Conservation (phyloP, 2,329 filamentous ascomycete genomes). For the Triangularia verruculosa region DNA sequence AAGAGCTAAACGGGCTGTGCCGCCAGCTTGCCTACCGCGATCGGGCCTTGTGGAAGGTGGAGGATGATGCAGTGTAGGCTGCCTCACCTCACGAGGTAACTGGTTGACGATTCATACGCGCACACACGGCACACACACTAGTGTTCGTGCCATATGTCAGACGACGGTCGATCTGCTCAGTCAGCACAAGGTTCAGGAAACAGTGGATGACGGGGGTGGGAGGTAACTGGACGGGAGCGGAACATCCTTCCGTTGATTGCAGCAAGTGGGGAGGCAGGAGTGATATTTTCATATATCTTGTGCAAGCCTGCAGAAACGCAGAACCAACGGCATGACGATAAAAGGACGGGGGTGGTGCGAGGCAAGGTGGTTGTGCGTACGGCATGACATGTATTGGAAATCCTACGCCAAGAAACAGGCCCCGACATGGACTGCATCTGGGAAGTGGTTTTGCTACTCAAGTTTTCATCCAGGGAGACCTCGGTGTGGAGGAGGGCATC, state of each 20-base stretch:
- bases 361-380: background rate
- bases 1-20: background rate
- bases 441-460: background rate
- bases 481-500: background rate
- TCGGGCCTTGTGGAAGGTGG: background rate
- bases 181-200: background rate
- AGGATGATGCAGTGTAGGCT: background rate
- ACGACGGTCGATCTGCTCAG: background rate
- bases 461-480: background rate
- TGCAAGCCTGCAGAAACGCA: background rate
- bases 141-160: background rate
- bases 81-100: too few relatives aligned
- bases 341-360: background rate
- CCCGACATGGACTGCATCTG: background rate
- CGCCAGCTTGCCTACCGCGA: background rate
- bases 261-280: background rate
- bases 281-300: background rate
- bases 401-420: background rate
- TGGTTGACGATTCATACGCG: too few relatives aligned
- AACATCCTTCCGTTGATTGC: background rate
- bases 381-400: background rate
- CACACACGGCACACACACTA: too few relatives aligned
- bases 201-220: background rate
- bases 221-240: background rate
- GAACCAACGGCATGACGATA: background rate